Percentiles rank a stretch among this genome's conserved stretches.
These are phyloP conservation scores for Prunus dulcis DNA, from an alignment of 306 rosid species.

Conservation along the genomic window DNA sequence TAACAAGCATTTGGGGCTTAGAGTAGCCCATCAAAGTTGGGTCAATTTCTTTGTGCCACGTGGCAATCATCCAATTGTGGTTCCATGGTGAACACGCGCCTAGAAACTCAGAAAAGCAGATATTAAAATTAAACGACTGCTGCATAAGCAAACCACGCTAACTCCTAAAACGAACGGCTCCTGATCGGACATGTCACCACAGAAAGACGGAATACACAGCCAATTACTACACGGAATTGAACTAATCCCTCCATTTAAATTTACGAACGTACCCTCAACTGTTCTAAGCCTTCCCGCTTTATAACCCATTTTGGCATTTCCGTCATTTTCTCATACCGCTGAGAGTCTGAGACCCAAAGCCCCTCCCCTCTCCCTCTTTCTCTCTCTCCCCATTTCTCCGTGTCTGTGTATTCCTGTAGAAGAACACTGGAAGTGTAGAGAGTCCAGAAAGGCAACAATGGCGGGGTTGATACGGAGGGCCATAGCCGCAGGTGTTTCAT, in stretches of 20 bases:
- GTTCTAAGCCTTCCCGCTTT: neutral
- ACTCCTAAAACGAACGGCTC: neutral
- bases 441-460: constrained; percentile 34
- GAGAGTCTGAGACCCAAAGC: neutral
- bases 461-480: constrained; percentile 57
- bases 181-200: constrained; percentile 37
- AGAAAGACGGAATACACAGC: neutral
- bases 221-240: constrained; percentile 18
- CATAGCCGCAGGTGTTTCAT: constrained; percentile 29
- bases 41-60: neutral
- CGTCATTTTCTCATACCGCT: constrained; percentile 19
- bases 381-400: neutral
- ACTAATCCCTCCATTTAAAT: neutral
- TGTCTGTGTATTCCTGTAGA: neutral
- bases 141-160: constrained; percentile 26
- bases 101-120: neutral
- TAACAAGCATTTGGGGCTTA: neutral
- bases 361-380: neutral
- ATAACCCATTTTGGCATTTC: constrained; percentile 15
- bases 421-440: neutral
- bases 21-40: neutral
- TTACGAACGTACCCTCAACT: constrained; percentile 21
- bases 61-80: neutral
- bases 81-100: constrained; percentile 30
- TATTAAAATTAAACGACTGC: constrained; percentile 4